Evolutionary conservation across 2,329 filamentous ascomycete genomes (phyloP).

Genomic region (Lasiodiplodia hormozganensis): DNA sequence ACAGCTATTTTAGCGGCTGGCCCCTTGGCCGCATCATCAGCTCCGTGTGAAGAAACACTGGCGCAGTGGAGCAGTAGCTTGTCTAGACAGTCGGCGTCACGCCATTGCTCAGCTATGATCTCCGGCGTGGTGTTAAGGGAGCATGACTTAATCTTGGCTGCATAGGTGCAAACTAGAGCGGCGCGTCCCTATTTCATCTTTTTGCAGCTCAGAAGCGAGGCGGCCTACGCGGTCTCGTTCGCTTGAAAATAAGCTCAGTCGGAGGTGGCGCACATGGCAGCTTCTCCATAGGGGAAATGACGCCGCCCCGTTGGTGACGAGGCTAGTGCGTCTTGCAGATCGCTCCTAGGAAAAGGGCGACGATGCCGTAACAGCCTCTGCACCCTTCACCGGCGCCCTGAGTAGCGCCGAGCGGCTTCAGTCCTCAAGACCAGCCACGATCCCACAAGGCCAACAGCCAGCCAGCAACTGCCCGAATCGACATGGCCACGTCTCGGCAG

Average conservation of each 20-base stretch:
- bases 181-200: background rate
- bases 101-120: background rate
- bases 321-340: background rate
- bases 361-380: background rate
- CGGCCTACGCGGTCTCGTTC: background rate
- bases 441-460: background rate
- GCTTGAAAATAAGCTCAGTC: background rate
- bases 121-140: background rate
- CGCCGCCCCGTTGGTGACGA: background rate
- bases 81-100: background rate
- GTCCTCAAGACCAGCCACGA: too few species aligned
- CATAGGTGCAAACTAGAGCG: background rate
- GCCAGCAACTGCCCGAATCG: background rate
- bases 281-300: constrained; percentile 5
- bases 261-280: background rate
- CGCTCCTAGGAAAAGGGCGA: background rate
- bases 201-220: background rate
- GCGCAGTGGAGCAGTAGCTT: too few species aligned
- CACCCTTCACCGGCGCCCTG: background rate
- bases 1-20: background rate
- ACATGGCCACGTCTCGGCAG: constrained; percentile 2
- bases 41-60: too few species aligned
- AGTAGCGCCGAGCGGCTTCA: background rate
- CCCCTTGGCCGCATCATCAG: background rate
- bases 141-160: too few species aligned